Evolutionary conservation across 345 rosid genomes (phyloP).

Genomic region (Kernera saxatilis): DNA sequence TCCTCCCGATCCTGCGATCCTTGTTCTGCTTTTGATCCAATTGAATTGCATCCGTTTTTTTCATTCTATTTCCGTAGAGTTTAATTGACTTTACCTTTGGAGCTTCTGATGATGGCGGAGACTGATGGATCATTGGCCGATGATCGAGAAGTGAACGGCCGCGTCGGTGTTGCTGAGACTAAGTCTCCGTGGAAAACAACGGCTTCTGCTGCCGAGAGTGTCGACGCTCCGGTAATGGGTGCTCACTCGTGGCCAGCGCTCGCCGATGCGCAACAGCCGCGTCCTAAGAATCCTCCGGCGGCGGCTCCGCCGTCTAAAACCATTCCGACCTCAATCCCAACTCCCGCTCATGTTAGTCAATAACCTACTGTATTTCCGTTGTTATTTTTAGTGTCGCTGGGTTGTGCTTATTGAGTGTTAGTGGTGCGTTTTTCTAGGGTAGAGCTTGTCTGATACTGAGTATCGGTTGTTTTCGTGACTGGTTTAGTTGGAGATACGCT

Average conservation of each 20-base stretch:
- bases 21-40: not conserved
- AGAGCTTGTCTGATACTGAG: not conserved
- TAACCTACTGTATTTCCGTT: not conserved
- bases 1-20: not conserved
- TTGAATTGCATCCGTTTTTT: not conserved
- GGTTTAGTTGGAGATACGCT: not conserved
- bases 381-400: not conserved
- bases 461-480: not conserved
- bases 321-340: slow-evolving; percentile 10
- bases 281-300: slow-evolving; percentile 33
- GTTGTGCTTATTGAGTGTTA: not conserved
- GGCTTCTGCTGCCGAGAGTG: slow-evolving; percentile 23
- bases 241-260: slow-evolving; percentile 91
- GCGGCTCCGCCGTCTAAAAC: slow-evolving; percentile 27
- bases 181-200: slow-evolving; percentile 88
- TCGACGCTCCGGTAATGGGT: slow-evolving; percentile 65
- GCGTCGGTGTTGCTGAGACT: slow-evolving; percentile 19
- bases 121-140: slow-evolving; percentile 28
- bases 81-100: not conserved
- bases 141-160: slow-evolving; percentile 25
- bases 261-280: slow-evolving; percentile 55
- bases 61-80: not conserved
- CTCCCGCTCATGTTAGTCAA: slow-evolving; percentile 36
- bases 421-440: not conserved
- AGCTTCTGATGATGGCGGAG: slow-evolving; percentile 28